Conservation (phyloP, 2,329 filamentous ascomycete species). For the Microcera coccophila region DNA sequence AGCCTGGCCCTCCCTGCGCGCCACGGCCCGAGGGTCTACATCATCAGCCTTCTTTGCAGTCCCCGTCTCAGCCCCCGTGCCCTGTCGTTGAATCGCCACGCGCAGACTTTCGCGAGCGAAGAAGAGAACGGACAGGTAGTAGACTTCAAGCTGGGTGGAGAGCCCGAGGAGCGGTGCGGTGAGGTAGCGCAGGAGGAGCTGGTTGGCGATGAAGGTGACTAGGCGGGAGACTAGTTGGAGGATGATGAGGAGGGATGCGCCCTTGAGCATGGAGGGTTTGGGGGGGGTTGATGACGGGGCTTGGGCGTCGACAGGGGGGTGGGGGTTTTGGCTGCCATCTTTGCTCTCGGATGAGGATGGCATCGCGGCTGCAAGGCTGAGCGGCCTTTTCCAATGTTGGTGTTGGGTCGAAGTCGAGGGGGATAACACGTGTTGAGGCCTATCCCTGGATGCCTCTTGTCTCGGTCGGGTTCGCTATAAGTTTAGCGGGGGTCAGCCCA, state of each 20-base stretch:
- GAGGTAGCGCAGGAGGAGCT: slow-evolving; percentile 81
- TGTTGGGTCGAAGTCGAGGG: too few species aligned
- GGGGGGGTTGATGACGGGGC: not conserved
- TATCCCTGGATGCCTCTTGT: not conserved
- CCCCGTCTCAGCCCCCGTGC: slow-evolving; percentile 12
- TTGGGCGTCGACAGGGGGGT: not conserved
- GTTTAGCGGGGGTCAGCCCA: too few species aligned
- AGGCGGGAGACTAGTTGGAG: slow-evolving; percentile 85
- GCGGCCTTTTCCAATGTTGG: not conserved
- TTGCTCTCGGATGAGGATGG: not conserved
- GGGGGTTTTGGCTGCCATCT: not conserved
- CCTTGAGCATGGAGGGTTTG: slow-evolving; percentile 50
- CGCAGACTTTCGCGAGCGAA: slow-evolving; percentile 89
- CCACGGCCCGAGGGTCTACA: slow-evolving; percentile 8
- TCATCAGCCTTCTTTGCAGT: slow-evolving; percentile 8
- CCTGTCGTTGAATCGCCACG: slow-evolving; percentile 81
- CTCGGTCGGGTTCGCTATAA: not conserved
- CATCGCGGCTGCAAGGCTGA: not conserved
- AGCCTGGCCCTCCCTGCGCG: slow-evolving; percentile 56
- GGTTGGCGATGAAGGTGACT: slow-evolving; percentile 87
- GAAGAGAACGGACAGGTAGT: slow-evolving; percentile 88
- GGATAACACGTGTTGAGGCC: not conserved
- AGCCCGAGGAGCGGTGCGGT: slow-evolving; percentile 82
- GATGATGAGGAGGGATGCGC: slow-evolving; percentile 79
- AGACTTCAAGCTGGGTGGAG: slow-evolving; percentile 86